Evolutionary conservation across 2,329 filamentous ascomycete genomes (phyloP).

Genomic region (Sphaerostilbella broomeana): DNA sequence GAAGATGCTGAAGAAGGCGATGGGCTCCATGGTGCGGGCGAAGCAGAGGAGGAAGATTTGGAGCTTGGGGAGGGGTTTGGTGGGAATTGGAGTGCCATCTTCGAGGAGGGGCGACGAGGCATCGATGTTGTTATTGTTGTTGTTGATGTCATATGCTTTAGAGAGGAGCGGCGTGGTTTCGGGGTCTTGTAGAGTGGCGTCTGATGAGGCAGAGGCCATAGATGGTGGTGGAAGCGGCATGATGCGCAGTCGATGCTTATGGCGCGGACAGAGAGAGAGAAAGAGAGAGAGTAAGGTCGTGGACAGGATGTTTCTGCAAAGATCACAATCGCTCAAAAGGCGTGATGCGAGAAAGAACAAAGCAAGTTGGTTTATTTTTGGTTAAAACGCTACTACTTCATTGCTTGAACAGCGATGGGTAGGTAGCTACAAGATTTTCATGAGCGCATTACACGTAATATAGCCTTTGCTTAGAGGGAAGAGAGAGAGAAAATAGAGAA

Average conservation of each 20-base stretch:
- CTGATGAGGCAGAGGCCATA: conserved; percentile 8
- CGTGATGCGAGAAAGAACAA: no score
- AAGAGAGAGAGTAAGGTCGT: no score
- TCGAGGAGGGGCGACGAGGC: conserved; percentile 1
- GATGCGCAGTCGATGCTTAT: conserved; percentile 2
- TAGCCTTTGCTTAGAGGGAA: neutral
- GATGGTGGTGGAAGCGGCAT: conserved; percentile 2
- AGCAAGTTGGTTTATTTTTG: no score
- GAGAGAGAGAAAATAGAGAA: neutral
- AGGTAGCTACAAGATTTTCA: neutral
- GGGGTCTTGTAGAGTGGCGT: conserved; percentile 8
- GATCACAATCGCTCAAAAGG: no score
- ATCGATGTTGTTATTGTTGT: neutral
- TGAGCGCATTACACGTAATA: no score
- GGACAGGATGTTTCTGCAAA: neutral
- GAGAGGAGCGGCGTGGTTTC: conserved; percentile 7
- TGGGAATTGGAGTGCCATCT: conserved; percentile 15
- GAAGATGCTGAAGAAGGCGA: conserved; percentile 80
- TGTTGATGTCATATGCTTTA: neutral
- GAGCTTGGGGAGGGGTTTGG: conserved; percentile 46
- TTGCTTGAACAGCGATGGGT: no score
- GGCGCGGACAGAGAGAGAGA: no score
- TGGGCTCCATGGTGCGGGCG: conserved; percentile 64
- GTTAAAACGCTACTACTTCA: no score
- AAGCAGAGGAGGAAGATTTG: conserved; percentile 71